Conservation (phyloP, 2,329 filamentous ascomycete genomes). For the Nemania sp. region DNA sequence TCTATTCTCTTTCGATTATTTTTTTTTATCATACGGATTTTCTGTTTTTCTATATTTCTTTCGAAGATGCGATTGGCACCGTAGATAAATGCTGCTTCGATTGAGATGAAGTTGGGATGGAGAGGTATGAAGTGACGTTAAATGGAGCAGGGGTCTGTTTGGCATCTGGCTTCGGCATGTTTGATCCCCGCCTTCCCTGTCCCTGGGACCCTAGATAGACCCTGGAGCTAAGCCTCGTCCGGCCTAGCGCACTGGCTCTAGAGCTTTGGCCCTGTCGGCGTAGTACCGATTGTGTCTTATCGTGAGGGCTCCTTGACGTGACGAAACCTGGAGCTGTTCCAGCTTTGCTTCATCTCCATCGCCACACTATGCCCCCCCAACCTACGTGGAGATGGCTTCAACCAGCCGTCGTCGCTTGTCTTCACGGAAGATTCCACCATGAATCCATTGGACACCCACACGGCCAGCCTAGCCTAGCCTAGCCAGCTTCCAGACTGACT, state of each 20-base stretch:
- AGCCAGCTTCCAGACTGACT: constrained; percentile 20
- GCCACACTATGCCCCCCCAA: constrained; percentile 43
- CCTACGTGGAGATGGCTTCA: constrained; percentile 25
- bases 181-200: constrained; percentile 41
- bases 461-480: constrained; percentile 16
- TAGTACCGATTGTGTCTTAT: constrained; percentile 43
- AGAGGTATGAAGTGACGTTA: constrained; percentile 1
- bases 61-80: neutral
- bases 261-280: constrained; percentile 38
- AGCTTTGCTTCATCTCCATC: constrained; percentile 60
- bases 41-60: neutral
- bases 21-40: neutral
- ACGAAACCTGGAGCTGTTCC: constrained; percentile 62
- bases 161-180: constrained; percentile 35
- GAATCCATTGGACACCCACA: neutral
- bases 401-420: constrained; percentile 1
- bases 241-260: constrained; percentile 31
- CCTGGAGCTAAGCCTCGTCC: constrained; percentile 42
- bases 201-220: constrained; percentile 35
- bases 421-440: neutral
- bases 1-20: neutral
- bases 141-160: constrained; percentile 32
- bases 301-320: constrained; percentile 43
- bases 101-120: neutral
- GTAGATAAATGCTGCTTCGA: neutral